A percentile compares a stretch with the other conserved stretches of the same genome.
phyloP scores from a whole-genome alignment of 306 rosid species.

The Mimosa bimucronata region DNA sequence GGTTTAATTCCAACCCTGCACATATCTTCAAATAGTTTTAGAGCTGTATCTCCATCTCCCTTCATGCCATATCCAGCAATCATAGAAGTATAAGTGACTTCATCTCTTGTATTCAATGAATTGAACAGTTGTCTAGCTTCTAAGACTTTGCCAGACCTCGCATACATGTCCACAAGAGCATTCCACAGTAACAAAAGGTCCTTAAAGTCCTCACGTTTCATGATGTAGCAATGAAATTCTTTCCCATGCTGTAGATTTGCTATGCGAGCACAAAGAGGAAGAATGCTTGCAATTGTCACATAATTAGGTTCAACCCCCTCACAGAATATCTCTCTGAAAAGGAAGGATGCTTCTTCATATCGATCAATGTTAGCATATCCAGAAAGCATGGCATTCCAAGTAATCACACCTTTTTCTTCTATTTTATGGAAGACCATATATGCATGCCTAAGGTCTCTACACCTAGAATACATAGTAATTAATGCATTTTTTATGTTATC shows the following conservation, averaged over 20 bases:
- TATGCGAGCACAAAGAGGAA: slow-evolving; percentile 87
- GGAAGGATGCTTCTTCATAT: slow-evolving; percentile 69
- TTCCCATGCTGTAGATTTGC: slow-evolving; percentile 87
- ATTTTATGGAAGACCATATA: slow-evolving; percentile 54
- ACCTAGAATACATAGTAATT: slow-evolving; percentile 91
- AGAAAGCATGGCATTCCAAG: slow-evolving; percentile 90
- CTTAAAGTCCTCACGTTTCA: slow-evolving; percentile 54
- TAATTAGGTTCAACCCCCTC: slow-evolving; percentile 66
- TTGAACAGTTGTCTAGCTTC: slow-evolving; percentile 79
- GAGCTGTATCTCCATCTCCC: slow-evolving; percentile 75
- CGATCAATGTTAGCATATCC: slow-evolving; percentile 68
- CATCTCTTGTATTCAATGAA: slow-evolving; percentile 67
- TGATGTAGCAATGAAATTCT: slow-evolving; percentile 85
- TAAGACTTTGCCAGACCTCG: slow-evolving; percentile 76
- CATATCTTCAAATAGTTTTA: slow-evolving; percentile 85
- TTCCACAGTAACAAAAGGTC: slow-evolving; percentile 70
- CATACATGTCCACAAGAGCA: slow-evolving; percentile 86
- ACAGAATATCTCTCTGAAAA: slow-evolving; percentile 73
- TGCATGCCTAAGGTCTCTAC: slow-evolving; percentile 70
- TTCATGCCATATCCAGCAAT: slow-evolving; percentile 81
- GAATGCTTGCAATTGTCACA: slow-evolving; percentile 85
- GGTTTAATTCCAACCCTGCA: slow-evolving; percentile 57
- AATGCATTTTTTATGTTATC: slow-evolving; percentile 67
- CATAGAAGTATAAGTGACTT: slow-evolving; percentile 84
- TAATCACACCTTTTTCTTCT: slow-evolving; percentile 58